Evolutionary conservation across 176 grass and related monocot genomes (phyloP), one percentile per base, ranked within the genome.

Genomic region (Avena insularis): DNA sequence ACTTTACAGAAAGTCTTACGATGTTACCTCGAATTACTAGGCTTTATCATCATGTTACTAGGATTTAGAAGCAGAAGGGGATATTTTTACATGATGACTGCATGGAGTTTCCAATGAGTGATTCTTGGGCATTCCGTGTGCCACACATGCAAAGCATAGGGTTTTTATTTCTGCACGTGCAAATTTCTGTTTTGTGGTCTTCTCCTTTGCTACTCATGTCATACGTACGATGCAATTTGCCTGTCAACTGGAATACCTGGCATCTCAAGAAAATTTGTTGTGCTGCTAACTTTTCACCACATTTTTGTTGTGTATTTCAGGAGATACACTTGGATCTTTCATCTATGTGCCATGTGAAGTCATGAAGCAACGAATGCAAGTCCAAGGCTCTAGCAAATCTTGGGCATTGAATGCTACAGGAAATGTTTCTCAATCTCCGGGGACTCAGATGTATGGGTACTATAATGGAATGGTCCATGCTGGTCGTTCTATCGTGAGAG

Each of bases 271-370:
- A 87, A 63, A 53, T 20, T 29, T 79, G 12, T 12, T 55, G 6
- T 81, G 27, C 38, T 47, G 16, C 61, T 81, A 87, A 36, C 48
- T 89, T 82, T 25, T 61, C 66, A 71, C 33, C 12, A 54, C 14
- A 68, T 81, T 45, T 40, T 68, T 77, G 69, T 77, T 89, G 13
- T 73, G 67, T 53, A 71, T 89, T 91, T 23, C 85, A 99, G 97
- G 97, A 89, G 94, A 99, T 83, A 94, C 97, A 67, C 93, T 99
- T 90, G 94, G 97, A 64, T 99, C 97, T 74, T 90, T 99, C 89
- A 88, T 94, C 33, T 99, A 94, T 88, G 94, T 99, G 67, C 97
- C 97, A 62, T 99, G 97, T 53, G 94, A 96, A 90, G 94, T 99
- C 45, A 91, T 99, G 88, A 99, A 99, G 85, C 92, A 96, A 51